Evolutionary conservation across 257 asterid species (phyloP).

Genomic region (Paulownia fortunei): DNA sequence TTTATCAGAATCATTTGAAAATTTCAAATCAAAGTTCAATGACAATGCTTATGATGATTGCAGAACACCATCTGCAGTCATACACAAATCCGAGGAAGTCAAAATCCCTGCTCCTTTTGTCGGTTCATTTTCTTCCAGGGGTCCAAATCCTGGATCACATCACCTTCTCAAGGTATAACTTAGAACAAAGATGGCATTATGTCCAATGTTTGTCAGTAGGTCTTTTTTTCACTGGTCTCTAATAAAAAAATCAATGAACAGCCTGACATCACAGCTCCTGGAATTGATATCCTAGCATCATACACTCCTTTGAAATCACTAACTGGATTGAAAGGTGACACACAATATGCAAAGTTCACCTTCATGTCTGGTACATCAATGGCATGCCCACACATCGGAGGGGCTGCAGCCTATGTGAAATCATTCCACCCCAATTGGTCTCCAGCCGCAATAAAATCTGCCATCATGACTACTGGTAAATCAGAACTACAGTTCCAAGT

Average conservation of each 20-base stretch:
- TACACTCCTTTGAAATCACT: constrained; percentile 75
- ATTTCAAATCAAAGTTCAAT: background rate
- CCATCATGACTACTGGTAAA: constrained; percentile 87
- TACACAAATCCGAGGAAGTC: constrained; percentile 66
- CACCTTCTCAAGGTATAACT: constrained; percentile 71
- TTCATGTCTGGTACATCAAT: constrained; percentile 96
- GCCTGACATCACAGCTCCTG: constrained; percentile 95
- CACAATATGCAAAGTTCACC: constrained; percentile 66
- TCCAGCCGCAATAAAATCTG: constrained; percentile 86
- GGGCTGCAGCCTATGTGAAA: constrained; percentile 84
- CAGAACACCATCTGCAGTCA: constrained; percentile 79
- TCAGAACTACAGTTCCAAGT: background rate
- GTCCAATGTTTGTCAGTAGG: background rate
- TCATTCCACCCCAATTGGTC: constrained; percentile 90
- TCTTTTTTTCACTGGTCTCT: background rate
- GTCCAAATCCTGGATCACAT: constrained; percentile 73
- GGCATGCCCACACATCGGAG: constrained; percentile 92
- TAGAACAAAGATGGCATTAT: background rate
- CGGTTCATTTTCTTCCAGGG: constrained; percentile 90
- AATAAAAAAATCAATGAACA: constrained; percentile 39
- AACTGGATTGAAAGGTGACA: constrained; percentile 76
- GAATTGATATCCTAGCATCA: constrained; percentile 88
- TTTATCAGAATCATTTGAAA: background rate
- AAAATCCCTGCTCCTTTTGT: constrained; percentile 71
- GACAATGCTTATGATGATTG: constrained; percentile 22